Percentiles rank a stretch among this genome's conserved stretches.
Evolutionary conservation across 1,139 yeast species (phyloP).

Genomic region (Hemisphaericaspora xylofermentans): DNA sequence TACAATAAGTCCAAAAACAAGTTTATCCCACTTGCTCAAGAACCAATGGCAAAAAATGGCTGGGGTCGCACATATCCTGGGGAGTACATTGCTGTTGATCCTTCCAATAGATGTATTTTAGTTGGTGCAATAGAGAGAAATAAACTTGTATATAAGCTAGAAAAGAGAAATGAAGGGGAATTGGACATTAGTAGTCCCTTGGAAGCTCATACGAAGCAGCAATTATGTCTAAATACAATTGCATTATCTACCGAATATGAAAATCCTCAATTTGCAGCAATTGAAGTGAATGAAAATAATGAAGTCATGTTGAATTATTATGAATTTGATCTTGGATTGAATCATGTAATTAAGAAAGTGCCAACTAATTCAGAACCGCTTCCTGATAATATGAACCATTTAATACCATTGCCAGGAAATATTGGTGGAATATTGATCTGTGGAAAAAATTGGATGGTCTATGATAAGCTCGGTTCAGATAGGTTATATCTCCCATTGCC

Average conservation of each 20-base stretch:
- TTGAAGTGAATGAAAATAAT: constrained; percentile 55
- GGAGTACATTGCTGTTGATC: constrained; percentile 70
- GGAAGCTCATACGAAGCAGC: constrained; percentile 56
- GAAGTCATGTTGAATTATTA: constrained; percentile 54
- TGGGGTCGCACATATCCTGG: constrained; percentile 77
- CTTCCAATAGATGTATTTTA: constrained; percentile 69
- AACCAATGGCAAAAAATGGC: constrained; percentile 75
- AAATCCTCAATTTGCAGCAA: constrained; percentile 79
- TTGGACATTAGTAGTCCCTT: constrained; percentile 68
- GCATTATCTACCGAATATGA: constrained; percentile 76
- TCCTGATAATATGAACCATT: constrained; percentile 28
- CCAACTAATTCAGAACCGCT: constrained; percentile 36
- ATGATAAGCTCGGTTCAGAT: constrained; percentile 19
- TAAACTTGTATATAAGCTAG: constrained; percentile 57
- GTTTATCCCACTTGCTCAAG: constrained; percentile 56
- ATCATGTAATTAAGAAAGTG: constrained; percentile 58
- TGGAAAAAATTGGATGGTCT: constrained; percentile 30
- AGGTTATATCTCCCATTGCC: constrained; percentile 43
- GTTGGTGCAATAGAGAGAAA: constrained; percentile 71
- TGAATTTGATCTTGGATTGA: constrained; percentile 83
- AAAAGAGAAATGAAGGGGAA: constrained; percentile 21
- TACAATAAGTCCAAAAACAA: constrained; percentile 36
- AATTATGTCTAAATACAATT: constrained; percentile 54
- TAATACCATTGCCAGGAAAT: constrained; percentile 35
- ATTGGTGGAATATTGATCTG: constrained; percentile 43